Percentiles rank a stretch among this genome's conserved stretches.
These are phyloP conservation scores for Blastocystis sp. DNA, from an alignment of 352 stramenopile genomes.

Conservation along the genomic window DNA sequence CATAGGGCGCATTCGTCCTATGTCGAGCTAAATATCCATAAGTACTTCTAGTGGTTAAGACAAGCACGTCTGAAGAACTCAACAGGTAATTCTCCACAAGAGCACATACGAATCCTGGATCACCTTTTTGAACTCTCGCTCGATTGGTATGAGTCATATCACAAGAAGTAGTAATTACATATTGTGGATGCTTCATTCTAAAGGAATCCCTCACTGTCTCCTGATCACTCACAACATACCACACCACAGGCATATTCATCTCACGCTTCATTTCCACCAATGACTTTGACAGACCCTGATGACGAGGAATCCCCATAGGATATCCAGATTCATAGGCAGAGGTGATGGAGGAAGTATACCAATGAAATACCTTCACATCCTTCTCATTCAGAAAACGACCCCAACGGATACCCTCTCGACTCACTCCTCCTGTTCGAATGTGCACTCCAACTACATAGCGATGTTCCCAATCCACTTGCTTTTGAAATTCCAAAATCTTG, in stretches of 20 bases:
- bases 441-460: slow-evolving; percentile 19
- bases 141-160: slow-evolving; percentile 44
- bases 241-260: background rate
- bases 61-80: slow-evolving; percentile 15
- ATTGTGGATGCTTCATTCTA: background rate
- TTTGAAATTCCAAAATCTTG: background rate
- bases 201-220: background rate
- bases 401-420: background rate
- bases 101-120: slow-evolving; percentile 33
- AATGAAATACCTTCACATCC: slow-evolving; percentile 22
- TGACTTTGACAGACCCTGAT: background rate
- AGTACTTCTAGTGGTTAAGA: slow-evolving; percentile 9
- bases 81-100: slow-evolving; percentile 51
- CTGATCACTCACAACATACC: slow-evolving; percentile 38
- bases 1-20: slow-evolving; percentile 1
- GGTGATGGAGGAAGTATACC: background rate
- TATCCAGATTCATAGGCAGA: background rate
- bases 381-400: slow-evolving; percentile 47
- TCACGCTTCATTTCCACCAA: background rate
- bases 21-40: slow-evolving; percentile 45
- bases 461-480: background rate
- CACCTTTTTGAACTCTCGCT: background rate
- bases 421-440: slow-evolving; percentile 8
- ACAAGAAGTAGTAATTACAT: slow-evolving; percentile 1
- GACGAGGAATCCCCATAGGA: background rate